Percentiles rank a stretch among this genome's conserved stretches.
phyloP scores from a whole-genome alignment of 225 moss, liverwort and hornwort species.

The Pseudisothecium myosuroides region DNA sequence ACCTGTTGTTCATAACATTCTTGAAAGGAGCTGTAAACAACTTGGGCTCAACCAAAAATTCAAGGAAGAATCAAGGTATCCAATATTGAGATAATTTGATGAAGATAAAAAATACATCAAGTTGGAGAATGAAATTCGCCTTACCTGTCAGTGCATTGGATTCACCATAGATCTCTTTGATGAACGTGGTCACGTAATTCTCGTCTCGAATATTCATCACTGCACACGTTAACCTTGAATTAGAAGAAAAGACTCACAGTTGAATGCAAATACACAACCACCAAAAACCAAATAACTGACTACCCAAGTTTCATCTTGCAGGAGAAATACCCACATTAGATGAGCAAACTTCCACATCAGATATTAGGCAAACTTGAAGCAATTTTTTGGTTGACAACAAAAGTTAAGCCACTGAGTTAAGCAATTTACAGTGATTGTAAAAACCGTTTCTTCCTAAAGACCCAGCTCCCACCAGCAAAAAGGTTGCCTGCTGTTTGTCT shows the following conservation, averaged over 20 bases:
- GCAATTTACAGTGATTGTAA: slow-evolving; percentile 29
- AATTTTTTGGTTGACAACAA: not conserved
- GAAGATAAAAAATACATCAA: not conserved
- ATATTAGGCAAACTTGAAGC: not conserved
- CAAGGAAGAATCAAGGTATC: not conserved
- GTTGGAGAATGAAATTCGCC: not conserved
- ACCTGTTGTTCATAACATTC: not conserved
- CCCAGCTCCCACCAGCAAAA: slow-evolving; percentile 37
- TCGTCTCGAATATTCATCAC: slow-evolving; percentile 27
- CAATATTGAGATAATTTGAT: not conserved
- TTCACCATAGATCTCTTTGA: slow-evolving; percentile 33
- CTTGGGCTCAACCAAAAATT: not conserved
- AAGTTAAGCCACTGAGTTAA: not conserved
- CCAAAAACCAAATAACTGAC: not conserved
- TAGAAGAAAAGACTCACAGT: not conserved
- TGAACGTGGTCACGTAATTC: slow-evolving; percentile 23
- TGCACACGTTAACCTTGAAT: not conserved
- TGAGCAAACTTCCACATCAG: not conserved
- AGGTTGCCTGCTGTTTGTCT: slow-evolving; percentile 34
- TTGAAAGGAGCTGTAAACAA: not conserved
- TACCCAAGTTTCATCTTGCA: not conserved
- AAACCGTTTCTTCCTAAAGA: slow-evolving; percentile 43
- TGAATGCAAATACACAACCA: not conserved
- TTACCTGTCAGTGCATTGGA: slow-evolving; percentile 11
- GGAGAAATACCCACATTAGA: not conserved